Evolutionary conservation across 371 early-diverging fungal genomes (phyloP), one percentile per base, ranked within the genome.

Genomic region (Mortierella sp.): DNA sequence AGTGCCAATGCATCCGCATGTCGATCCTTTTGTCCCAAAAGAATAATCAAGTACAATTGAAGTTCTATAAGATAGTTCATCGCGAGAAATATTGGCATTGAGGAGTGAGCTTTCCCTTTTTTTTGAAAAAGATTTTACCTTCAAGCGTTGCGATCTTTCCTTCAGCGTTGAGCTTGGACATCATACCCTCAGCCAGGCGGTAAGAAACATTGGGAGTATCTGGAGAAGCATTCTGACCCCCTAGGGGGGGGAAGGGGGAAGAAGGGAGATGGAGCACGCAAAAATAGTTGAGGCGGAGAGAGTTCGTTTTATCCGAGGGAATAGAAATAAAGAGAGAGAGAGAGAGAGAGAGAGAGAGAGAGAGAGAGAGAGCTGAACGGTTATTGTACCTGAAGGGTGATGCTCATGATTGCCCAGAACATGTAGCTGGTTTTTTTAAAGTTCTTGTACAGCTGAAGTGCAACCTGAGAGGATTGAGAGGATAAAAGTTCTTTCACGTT

Each of bases 331-430:
- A 37, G 37, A 3, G 37, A 37, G 37, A 37, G 5, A 37, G 3
- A 9, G 37, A 37, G 3, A 37, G 9, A 37, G 37, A 37, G 9
- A 37, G 5, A 37, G 3, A 9, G 37, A 37, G 37, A 3, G 9
- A 9, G 37, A 37, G 3, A 37, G 9, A 9, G 3, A 37, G 9
- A 37, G 5, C 9, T 37, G 5, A 37, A 37, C 9, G 37, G 37
- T 9, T 50, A 23, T 52, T 61, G 60, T 84, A 87, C 89, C 83
- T 93, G 92, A 14, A 93, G 82, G 7, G 90, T 83, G 11, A 92
- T 80, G 37, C 93, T 89, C 89, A 93, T 90, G 64, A 95, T 90
- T 1, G 92, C 89, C 97, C 97, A 97, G 82, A 96, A 95, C 76
- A 92, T 84, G 80, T 96, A 95, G 67, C 88, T 90, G 76, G 88